Base-by-base conservation (phyloP, 2,329 filamentous ascomycete species). In the Fusarium graminum region DNA sequence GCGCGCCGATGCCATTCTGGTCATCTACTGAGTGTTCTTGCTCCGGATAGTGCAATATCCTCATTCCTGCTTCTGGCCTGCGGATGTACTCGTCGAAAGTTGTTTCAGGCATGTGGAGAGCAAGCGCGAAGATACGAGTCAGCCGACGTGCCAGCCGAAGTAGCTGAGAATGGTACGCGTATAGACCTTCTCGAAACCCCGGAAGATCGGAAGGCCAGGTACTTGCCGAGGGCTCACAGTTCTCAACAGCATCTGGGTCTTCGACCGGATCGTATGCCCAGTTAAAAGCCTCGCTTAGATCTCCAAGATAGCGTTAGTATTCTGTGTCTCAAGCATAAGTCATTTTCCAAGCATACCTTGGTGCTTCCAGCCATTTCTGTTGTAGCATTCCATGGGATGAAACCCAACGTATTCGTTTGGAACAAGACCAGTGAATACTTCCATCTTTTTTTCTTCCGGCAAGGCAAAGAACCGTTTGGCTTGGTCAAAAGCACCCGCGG, bases 391-490 rank as follows among this genome's bases (percentile, higher is more conserved):
- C 71, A 81, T 81, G 0, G 76, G 75, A 42, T 77, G 74, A 45
- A 75, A 77, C 12, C 75, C 74, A 51, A 67, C 69, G 53, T 73
- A 78, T 44, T 80, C 77, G 19, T 74, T 75, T 1, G 74, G 75
- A 0, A 79, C 70, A 14, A 74, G 63, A 4, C 74, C 76, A 4
- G 77, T 84, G 65, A 80, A 80, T 4, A 83, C 82, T 38, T 82
- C 77, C 57, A 83, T 75, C 63, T 83, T 84, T 63, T 80, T 81
- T 54, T 81, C 77, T 7, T 78, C 70, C 0, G 80, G 76, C 3
- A 82, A 68, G 4, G 76, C 70, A 52, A 84, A 84, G 52, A 84
- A 80, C 2, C 74, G 70, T 28, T 78, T 76, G 1, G 78, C 77
- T 54, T 81, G 79, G 40, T 73, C 28, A 25, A 80, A 77, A 1